Evolutionary conservation across 2,329 filamentous ascomycete species (phyloP), one percentile per base, ranked within the genome.

Genomic region (Aspergillus proliferans): DNA sequence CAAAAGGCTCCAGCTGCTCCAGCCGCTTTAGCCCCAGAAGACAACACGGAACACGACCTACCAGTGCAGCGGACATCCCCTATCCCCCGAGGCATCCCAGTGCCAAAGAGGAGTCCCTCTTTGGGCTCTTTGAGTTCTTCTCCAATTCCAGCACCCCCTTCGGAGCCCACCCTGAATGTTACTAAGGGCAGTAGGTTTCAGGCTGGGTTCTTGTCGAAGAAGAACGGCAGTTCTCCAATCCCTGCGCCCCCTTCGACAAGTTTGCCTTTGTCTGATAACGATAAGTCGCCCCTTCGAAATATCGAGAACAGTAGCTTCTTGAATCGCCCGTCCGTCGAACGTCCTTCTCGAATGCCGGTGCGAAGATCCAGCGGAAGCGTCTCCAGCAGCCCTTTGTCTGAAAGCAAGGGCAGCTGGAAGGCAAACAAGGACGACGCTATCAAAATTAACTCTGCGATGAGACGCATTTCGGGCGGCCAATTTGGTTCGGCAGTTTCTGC

Each of bases 201-300:
- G 60, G 80, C 90, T 2, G 92, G 92, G 4, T 95, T 95, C 67
- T 73, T 97, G 21, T 83, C 87, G 1, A 86, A 85, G 66, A 83
- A 73, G 80, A 80, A 71, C 34, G 70, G 79, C 42, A 84, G 80
- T 46, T 89, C 86, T 3, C 85, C 87, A 3, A 69, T 80, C 4
- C 77, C 80, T 12, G 72, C 78, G 1, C 79, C 82, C 12, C 76
- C 76, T 6, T 69, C 84, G 50, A 78, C 78, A n/a, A 73, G 77
- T 45, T 69, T 83, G 36, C 77, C 80, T 19, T 81, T 81, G 3
- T 83, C 82, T 18, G 82, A 84, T 50, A 75, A 74, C 30, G 79
- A 77, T 43, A 70, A 66, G 38, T 82, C 81, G 0, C 76, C 80
- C 1, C 67, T 84, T 24, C 76, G 76, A 42, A 70, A 75, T 24